Evolutionary conservation across 805 yeast genomes (phyloP).

Genomic region (Cyberlindnera lachancei): DNA sequence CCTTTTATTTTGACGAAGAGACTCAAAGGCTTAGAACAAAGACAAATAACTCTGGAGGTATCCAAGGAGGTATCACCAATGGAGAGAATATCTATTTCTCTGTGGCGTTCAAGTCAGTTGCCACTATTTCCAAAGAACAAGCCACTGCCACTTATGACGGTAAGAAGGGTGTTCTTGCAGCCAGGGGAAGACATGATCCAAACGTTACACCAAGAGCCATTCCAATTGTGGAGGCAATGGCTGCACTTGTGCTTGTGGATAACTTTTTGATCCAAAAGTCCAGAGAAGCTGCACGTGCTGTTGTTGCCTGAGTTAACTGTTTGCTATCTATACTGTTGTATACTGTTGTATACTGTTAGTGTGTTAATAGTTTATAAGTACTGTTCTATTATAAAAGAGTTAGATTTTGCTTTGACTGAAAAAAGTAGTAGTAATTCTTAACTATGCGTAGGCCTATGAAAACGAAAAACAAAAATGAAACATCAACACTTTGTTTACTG

Average conservation of each 20-base stretch:
- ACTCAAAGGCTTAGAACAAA: slow-evolving; percentile 66
- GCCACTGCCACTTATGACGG: slow-evolving; percentile 86
- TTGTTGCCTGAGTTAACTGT: slow-evolving; percentile 16
- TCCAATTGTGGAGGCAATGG: slow-evolving; percentile 97
- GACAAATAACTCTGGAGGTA: slow-evolving; percentile 94
- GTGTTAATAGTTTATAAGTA: too few species aligned
- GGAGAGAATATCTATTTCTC: slow-evolving; percentile 94
- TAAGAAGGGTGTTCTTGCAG: slow-evolving; percentile 77
- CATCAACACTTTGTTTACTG: too few species aligned
- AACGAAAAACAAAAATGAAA: too few species aligned
- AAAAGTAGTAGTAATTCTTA: too few species aligned
- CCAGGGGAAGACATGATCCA: slow-evolving; percentile 98
- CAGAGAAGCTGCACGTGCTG: slow-evolving; percentile 49
- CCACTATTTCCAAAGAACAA: slow-evolving; percentile 93
- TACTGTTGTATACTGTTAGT: too few species aligned
- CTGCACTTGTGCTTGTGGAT: slow-evolving; percentile 91
- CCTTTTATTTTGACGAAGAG: slow-evolving; percentile 58
- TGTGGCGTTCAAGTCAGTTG: slow-evolving; percentile 97
- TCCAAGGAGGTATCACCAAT: slow-evolving; percentile 96
- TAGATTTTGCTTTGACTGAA: too few species aligned
- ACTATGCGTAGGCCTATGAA: too few species aligned
- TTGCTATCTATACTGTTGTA: too few species aligned
- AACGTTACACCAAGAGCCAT: slow-evolving; percentile 98
- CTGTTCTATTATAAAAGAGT: too few species aligned
- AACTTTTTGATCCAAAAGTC: slow-evolving; percentile 78